phyloP scores from a whole-genome alignment of 306 rosid species.

The Sesbania bispinosa region DNA sequence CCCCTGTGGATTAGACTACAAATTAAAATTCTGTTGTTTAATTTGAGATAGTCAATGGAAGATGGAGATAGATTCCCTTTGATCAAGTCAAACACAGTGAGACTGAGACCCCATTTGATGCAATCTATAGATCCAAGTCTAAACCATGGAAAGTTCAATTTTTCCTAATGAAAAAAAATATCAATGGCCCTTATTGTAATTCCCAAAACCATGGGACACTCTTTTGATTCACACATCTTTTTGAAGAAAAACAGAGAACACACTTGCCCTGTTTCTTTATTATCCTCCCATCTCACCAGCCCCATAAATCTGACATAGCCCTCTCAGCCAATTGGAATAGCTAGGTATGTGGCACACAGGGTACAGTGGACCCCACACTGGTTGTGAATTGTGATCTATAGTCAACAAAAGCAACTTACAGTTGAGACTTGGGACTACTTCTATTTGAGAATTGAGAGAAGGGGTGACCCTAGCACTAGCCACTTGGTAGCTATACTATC shows the following conservation, averaged over 20 bases:
- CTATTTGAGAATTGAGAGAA: background rate
- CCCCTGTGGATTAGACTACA: background rate
- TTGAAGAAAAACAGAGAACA: too few species aligned
- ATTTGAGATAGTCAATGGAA: background rate
- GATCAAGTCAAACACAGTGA: constrained; percentile 36
- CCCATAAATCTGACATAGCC: constrained; percentile 5
- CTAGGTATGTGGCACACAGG: constrained; percentile 55
- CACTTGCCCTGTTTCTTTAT: background rate
- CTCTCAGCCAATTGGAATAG: constrained; percentile 39
- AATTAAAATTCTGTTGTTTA: background rate
- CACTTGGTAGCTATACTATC: background rate
- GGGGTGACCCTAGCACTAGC: background rate
- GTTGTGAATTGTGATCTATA: background rate
- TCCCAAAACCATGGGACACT: background rate
- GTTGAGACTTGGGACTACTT: background rate
- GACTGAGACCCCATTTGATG: constrained; percentile 40
- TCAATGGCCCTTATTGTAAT: background rate
- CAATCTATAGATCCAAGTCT: constrained; percentile 27
- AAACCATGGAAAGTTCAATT: constrained; percentile 22
- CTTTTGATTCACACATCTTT: background rate
- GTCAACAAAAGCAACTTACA: constrained; percentile 55
- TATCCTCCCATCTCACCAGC: background rate
- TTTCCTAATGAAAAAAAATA: background rate
- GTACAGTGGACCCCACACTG: constrained; percentile 24
- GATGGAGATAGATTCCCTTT: constrained; percentile 9